A percentile compares a stretch with the other conserved stretches of the same genome.
phyloP scores from a whole-genome alignment of 83 land plant species.

The Picea abies region DNA sequence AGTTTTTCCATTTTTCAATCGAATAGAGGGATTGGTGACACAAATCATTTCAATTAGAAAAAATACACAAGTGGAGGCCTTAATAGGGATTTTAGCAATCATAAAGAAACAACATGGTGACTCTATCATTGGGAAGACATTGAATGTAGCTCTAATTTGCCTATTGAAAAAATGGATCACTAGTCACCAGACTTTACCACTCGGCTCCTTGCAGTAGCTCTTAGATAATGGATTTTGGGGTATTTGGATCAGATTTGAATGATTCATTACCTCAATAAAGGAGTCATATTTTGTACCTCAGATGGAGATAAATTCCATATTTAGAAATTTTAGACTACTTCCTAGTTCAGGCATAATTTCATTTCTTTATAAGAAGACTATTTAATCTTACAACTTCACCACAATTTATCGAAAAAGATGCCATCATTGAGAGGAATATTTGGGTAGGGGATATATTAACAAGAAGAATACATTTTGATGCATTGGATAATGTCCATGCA shows the following conservation, averaged over 20 bases:
- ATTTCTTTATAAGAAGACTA: slow-evolving; percentile 7
- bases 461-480: slow-evolving; percentile 22
- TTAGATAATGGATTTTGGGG: slow-evolving; percentile 16
- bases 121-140: not conserved
- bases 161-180: not conserved
- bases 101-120: not conserved
- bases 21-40: not conserved
- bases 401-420: not conserved
- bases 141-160: no score
- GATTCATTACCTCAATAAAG: not conserved
- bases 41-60: not conserved
- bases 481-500: slow-evolving; percentile 23
- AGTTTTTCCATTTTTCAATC: not conserved
- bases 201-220: slow-evolving; percentile 6
- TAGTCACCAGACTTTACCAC: not conserved
- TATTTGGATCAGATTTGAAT: not conserved
- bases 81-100: not conserved
- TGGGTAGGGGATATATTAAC: slow-evolving; percentile 23
- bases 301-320: slow-evolving; percentile 15
- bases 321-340: not conserved
- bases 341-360: not conserved
- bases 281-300: slow-evolving; percentile 18
- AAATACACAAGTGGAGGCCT: not conserved
- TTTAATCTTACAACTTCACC: slow-evolving; percentile 10
- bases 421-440: slow-evolving; percentile 16